These are phyloP conservation scores for Phialophora chinensis DNA, from an alignment of 2,329 filamentous ascomycete genomes.

Conservation along the genomic window DNA sequence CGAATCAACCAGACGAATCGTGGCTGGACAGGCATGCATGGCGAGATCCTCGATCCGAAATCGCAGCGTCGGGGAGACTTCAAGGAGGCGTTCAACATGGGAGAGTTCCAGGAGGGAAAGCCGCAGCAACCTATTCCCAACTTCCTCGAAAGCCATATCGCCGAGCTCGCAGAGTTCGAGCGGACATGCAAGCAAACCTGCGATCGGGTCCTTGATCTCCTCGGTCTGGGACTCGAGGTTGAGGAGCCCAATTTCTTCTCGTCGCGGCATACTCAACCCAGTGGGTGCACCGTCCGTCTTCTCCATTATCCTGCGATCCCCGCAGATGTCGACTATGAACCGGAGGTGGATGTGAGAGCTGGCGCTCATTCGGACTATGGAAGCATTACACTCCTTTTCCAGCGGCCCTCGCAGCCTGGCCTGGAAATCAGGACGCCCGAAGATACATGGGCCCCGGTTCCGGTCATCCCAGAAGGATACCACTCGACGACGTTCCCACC, in stretches of 20 bases:
- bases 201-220: constrained; percentile 72
- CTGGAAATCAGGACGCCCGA: constrained; percentile 76
- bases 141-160: constrained; percentile 64
- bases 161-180: constrained; percentile 70
- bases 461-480: constrained; percentile 65
- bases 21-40: constrained; percentile 87
- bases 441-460: constrained; percentile 68
- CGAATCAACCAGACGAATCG: constrained; percentile 78
- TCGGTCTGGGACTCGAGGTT: constrained; percentile 77
- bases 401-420: constrained; percentile 81
- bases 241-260: constrained; percentile 33
- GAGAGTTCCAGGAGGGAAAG: constrained; percentile 71
- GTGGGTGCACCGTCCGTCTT: constrained; percentile 69
- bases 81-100: constrained; percentile 96
- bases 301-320: constrained; percentile 73
- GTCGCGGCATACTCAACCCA: constrained; percentile 61
- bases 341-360: constrained; percentile 73
- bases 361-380: constrained; percentile 58
- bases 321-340: constrained; percentile 51
- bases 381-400: constrained; percentile 75
- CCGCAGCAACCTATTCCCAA: constrained; percentile 78
- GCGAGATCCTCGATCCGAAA: constrained; percentile 84
- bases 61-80: constrained; percentile 82
- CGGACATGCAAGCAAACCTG: constrained; percentile 74
- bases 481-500: constrained; percentile 63